Evolutionary conservation across 169 alveolate species (phyloP).

Genomic region (Plasmodium inui): DNA sequence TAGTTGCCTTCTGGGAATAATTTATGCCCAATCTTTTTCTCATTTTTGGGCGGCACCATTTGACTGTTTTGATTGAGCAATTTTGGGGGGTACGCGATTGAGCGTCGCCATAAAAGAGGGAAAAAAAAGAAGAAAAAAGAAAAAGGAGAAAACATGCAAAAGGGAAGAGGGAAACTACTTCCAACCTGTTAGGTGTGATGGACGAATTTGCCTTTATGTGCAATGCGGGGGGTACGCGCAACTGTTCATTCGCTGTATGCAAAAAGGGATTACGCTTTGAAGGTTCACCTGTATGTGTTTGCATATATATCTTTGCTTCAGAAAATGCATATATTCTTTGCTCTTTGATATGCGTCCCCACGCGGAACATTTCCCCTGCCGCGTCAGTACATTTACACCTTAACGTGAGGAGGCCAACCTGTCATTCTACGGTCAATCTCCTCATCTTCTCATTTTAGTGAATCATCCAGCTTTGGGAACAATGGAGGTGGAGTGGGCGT

Average conservation of each 20-base stretch:
- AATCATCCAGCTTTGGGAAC: neutral
- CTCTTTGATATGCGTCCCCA: neutral
- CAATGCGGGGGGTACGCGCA: neutral
- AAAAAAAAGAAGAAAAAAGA: neutral
- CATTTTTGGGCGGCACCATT: neutral
- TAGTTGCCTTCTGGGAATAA: neutral
- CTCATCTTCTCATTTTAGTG: neutral
- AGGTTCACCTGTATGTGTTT: neutral
- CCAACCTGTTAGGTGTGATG: neutral
- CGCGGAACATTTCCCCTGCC: neutral
- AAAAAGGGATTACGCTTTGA: neutral
- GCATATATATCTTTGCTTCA: neutral
- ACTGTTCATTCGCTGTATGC: neutral
- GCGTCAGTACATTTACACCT: neutral
- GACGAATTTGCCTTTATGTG: neutral
- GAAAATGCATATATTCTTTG: neutral
- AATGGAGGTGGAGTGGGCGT: slow-evolving; percentile 66
- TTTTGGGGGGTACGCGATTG: neutral
- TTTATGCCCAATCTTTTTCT: too few relatives aligned
- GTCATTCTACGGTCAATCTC: neutral
- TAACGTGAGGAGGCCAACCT: neutral
- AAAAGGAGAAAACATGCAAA: neutral
- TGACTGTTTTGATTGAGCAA: neutral
- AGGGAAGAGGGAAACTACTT: neutral
- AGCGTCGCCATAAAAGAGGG: neutral